Evolutionary conservation across 306 rosid species (phyloP).

Genomic region (Alnus glutinosa): DNA sequence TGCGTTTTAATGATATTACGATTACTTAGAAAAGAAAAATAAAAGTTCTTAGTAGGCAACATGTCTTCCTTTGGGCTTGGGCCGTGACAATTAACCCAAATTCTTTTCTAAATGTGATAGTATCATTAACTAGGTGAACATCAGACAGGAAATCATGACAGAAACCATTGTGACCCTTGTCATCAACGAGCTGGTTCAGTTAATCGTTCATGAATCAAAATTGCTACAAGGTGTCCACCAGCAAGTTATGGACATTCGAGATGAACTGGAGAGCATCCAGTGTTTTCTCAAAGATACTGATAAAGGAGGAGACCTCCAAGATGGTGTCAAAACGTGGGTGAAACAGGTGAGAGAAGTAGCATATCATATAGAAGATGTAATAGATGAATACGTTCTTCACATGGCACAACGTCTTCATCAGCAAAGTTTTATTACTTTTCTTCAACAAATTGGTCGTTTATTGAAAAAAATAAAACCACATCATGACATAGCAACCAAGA

Average conservation of each 20-base stretch:
- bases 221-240: background rate
- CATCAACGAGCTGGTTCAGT: background rate
- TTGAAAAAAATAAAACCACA: too few relatives aligned
- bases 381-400: too few relatives aligned
- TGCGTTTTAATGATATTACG: too few relatives aligned
- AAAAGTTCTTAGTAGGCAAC: too few relatives aligned
- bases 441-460: too few relatives aligned
- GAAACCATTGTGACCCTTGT: conserved; percentile 8
- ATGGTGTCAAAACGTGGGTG: conserved; percentile 8
- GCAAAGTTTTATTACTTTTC: too few relatives aligned
- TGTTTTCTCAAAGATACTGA: conserved; percentile 14
- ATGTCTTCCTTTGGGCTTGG: too few relatives aligned
- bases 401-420: too few relatives aligned
- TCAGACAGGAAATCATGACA: background rate
- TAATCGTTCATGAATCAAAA: conserved; percentile 6
- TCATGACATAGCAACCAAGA: too few relatives aligned
- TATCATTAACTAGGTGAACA: background rate
- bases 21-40: too few relatives aligned
- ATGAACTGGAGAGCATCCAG: background rate
- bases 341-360: background rate
- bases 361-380: background rate
- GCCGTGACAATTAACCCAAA: too few relatives aligned
- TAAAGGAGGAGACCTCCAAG: background rate
- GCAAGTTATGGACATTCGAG: background rate
- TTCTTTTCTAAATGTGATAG: too few relatives aligned